Percentiles rank a stretch among this genome's conserved stretches.
These are phyloP conservation scores for Fusarium sp. DNA, from an alignment of 2,329 filamentous ascomycete genomes.

Conservation along the genomic window DNA sequence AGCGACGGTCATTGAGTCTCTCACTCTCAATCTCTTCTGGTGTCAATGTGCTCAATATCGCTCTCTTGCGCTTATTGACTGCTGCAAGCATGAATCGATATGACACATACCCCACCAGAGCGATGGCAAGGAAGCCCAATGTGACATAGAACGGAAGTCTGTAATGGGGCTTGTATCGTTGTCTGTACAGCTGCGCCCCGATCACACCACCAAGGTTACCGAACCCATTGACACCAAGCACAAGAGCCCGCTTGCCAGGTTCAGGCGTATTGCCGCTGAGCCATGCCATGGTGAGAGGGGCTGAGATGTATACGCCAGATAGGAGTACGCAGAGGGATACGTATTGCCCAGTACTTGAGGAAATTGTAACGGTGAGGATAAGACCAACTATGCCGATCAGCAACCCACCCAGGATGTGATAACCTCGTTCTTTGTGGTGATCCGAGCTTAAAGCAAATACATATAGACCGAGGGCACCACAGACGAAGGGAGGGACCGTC, in stretches of 20 bases:
- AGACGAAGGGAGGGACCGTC: conserved; percentile 48
- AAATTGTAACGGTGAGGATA: conserved; percentile 43
- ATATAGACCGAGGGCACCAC: conserved; percentile 48
- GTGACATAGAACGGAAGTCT: conserved; percentile 48
- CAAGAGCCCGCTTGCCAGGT: conserved; percentile 47
- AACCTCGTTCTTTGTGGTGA: conserved; percentile 44
- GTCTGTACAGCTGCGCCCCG: conserved; percentile 46
- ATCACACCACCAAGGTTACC: conserved; percentile 48
- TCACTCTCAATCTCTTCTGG: conserved; percentile 46
- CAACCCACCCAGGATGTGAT: conserved; percentile 46
- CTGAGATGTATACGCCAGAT: conserved; percentile 46
- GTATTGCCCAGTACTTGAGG: conserved; percentile 42
- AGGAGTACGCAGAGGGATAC: conserved; percentile 46
- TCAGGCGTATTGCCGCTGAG: conserved; percentile 50
- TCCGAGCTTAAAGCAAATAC: conserved; percentile 47
- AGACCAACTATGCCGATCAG: conserved; percentile 45
- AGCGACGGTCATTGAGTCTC: conserved; percentile 43
- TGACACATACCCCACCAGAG: conserved; percentile 42
- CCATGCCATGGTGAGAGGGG: conserved; percentile 48
- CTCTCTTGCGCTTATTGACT: conserved; percentile 41
- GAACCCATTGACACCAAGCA: conserved; percentile 49
- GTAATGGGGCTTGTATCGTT: conserved; percentile 42
- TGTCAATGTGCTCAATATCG: conserved; percentile 37
- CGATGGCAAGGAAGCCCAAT: conserved; percentile 41
- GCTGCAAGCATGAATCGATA: conserved; percentile 42